phyloP scores from a whole-genome alignment of 2,329 filamentous ascomycete genomes.

The Fusarium sp. region DNA sequence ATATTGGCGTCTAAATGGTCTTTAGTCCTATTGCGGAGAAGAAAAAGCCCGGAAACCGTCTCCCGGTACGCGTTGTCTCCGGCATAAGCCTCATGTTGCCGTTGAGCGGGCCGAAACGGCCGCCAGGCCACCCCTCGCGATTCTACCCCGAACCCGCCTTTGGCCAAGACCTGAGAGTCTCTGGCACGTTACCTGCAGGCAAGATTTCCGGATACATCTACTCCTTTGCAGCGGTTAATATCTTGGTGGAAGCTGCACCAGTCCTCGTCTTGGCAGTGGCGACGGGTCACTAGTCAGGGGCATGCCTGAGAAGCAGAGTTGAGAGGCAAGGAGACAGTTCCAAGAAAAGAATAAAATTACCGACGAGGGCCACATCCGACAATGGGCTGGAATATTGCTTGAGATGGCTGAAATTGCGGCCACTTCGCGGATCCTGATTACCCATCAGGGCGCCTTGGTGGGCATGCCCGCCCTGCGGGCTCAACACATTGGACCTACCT shows the following conservation, averaged over 20 bases:
- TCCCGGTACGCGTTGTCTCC: neutral
- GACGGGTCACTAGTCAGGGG: neutral
- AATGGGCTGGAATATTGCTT: slow-evolving; percentile 5
- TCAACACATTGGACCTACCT: slow-evolving; percentile 20
- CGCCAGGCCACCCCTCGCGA: neutral
- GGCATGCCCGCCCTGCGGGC: slow-evolving; percentile 7
- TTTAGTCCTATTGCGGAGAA: neutral
- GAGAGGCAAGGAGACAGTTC: neutral
- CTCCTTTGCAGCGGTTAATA: neutral
- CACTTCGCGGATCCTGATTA: slow-evolving; percentile 3
- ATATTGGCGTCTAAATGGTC: neutral
- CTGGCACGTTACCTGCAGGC: too few species aligned
- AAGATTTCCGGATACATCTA: neutral
- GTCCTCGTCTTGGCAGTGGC: neutral
- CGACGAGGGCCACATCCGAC: slow-evolving; percentile 22
- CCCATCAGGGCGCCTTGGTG: slow-evolving; percentile 9
- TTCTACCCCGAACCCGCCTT: neutral
- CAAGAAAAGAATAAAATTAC: slow-evolving; percentile 20
- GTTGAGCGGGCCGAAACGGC: neutral
- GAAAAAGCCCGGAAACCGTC: neutral
- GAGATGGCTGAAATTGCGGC: slow-evolving; percentile 16
- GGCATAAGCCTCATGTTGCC: neutral
- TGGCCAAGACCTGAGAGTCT: neutral
- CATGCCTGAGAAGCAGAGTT: neutral
- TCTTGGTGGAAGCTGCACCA: neutral